Base-by-base conservation (phyloP, 1,139 yeast species). In the Barnettozyma hawaiiensis region DNA sequence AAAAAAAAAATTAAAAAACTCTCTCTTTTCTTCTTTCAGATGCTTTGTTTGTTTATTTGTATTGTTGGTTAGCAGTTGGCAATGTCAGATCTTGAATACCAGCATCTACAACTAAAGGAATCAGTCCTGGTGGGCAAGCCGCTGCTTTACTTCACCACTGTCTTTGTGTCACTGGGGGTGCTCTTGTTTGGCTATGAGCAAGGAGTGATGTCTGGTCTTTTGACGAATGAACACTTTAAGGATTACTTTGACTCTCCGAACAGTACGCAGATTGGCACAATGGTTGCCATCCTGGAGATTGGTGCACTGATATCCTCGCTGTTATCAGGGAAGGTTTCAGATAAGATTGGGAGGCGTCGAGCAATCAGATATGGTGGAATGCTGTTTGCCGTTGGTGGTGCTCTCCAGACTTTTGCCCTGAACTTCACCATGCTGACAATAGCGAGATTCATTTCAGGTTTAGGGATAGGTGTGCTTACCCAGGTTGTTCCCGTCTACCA, bases 401-500 rank as follows among this genome's bases (percentile, higher is more conserved):
- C 73, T 1, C 61, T 87, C 40, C 97, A 89, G 63, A 74, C 94
- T 1, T 61, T 71, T 31, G 66, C 87, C 2, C 59, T 63, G 14
- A 69, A 65, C 40, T 72, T 81, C 61, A 32, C 57, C 18, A 62
- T 71, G 39, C 69, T 89, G 62, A 78, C 85, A 23, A 47, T 76
- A 28, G 96, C 97, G 1, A 72, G 97, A 52, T 72, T 87, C 37
- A 72, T 89, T 34, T 77, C 90, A 36, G 97, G 97, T 59, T 55
- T 89, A 29, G 96, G 96, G 14, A 90, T 90, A 37, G 97, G 97
- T 11, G 73, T 86, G 57, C 70, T 90, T 44, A 83, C 95, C n/a
- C 86, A 96, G 7, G 86, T 89, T 42, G 94, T 92, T n/a, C 97
- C 97, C 0, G 86, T 92, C 39, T 90, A 87, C 62, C 96, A 89